Conservation (phyloP, 1,139 yeast genomes). For the Pneumocystis carinii region DNA sequence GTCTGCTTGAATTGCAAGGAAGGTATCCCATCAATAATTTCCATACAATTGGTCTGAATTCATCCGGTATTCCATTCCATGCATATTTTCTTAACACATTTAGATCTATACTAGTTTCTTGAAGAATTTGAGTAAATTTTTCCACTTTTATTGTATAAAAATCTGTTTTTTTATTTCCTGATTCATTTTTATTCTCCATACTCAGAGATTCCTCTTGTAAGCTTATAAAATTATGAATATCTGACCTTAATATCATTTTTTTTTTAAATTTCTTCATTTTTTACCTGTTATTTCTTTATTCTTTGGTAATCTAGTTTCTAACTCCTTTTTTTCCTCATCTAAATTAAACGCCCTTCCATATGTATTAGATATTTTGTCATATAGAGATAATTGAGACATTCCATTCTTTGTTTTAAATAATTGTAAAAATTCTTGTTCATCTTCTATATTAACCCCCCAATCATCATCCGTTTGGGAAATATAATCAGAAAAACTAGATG, state of each 20-base stretch:
- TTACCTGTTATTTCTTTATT: not conserved
- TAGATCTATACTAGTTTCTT: constrained; percentile 47
- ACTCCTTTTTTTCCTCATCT: not conserved
- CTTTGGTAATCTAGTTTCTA: not conserved
- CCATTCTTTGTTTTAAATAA: not conserved
- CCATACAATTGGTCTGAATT: constrained; percentile 77
- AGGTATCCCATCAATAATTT: constrained; percentile 75
- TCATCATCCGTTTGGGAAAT: not conserved
- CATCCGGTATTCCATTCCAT: constrained; percentile 88
- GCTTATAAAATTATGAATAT: not conserved
- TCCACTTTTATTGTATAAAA: constrained; percentile 47
- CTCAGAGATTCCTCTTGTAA: not conserved
- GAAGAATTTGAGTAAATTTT: constrained; percentile 51
- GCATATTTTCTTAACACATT: constrained; percentile 60
- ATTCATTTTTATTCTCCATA: constrained; percentile 1
- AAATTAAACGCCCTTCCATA: not conserved
- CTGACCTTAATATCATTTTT: not conserved
- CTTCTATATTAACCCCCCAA: not conserved
- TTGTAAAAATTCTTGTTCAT: not conserved
- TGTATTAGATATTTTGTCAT: not conserved
- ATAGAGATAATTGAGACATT: not conserved
- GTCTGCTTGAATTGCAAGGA: constrained; percentile 69
- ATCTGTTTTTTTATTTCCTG: constrained; percentile 42
- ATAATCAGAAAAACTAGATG: not conserved
- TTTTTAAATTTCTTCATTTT: not conserved